phyloP scores from a whole-genome alignment of 148 eudicot species.

The Polygonum maritimum region DNA sequence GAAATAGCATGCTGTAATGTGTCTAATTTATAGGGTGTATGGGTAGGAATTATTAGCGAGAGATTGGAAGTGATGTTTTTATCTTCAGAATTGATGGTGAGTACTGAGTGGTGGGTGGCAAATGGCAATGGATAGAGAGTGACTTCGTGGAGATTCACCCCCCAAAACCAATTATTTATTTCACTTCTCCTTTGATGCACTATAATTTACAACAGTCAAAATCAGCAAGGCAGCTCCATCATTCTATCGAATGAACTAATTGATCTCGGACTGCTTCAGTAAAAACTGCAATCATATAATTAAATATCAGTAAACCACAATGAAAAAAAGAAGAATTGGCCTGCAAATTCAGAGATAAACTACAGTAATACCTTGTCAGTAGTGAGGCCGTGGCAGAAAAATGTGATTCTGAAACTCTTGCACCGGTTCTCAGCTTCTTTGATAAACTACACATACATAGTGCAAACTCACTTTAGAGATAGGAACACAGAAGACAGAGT shows the following conservation, averaged over 20 bases:
- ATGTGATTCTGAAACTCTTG: slow-evolving; percentile 2
- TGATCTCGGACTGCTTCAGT: neutral
- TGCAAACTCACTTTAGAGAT: neutral
- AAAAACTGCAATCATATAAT: neutral
- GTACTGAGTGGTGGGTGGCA: neutral
- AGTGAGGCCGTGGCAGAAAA: neutral
- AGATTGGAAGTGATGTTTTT: neutral
- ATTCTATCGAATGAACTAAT: neutral
- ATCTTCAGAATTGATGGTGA: neutral
- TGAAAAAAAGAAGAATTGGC: neutral
- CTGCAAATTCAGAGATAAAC: neutral
- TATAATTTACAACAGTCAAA: neutral
- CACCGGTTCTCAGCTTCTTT: neutral
- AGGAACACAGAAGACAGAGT: neutral
- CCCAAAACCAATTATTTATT: neutral
- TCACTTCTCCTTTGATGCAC: neutral
- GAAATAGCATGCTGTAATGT: no score
- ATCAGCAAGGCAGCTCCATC: neutral
- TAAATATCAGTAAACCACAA: neutral
- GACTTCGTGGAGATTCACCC: neutral
- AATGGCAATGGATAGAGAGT: neutral
- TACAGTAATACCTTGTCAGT: neutral
- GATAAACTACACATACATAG: neutral
- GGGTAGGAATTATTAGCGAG: no score
- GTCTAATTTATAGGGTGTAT: no score